Evolutionary conservation across 352 stramenopile species (phyloP).

Genomic region (Blastocystis sp.): DNA sequence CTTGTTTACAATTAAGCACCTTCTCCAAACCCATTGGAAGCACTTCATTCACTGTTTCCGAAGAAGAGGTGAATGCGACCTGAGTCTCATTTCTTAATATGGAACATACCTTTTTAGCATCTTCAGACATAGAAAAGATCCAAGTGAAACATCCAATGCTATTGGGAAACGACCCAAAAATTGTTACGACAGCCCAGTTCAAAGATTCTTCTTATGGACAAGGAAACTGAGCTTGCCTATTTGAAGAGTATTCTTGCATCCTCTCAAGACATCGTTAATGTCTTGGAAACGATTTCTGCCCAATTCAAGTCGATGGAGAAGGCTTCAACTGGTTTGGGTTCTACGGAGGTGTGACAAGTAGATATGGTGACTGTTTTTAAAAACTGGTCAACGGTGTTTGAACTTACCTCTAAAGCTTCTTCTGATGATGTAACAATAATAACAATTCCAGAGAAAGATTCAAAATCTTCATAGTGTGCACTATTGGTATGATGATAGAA

Average conservation of each 20-base stretch:
- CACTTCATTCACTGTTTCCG: not conserved
- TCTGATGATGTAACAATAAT: constrained; percentile 3
- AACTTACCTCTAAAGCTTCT: not conserved
- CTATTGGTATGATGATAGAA: not conserved
- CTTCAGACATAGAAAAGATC: not conserved
- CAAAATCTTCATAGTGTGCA: not conserved
- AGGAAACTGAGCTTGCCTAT: constrained; percentile 35
- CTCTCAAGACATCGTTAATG: constrained; percentile 28
- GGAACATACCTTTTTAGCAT: not conserved
- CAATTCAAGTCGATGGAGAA: constrained; percentile 53
- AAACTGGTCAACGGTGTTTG: constrained; percentile 44
- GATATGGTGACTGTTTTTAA: constrained; percentile 39
- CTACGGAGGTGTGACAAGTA: not conserved
- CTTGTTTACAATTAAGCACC: not conserved
- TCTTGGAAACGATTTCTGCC: constrained; percentile 14
- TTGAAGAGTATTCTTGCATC: constrained; percentile 38
- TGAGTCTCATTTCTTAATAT: constrained; percentile 8
- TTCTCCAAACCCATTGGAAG: not conserved
- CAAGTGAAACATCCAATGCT: too few relatives aligned
- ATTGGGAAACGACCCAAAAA: too few relatives aligned
- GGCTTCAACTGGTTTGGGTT: not conserved
- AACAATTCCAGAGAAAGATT: constrained; percentile 22
- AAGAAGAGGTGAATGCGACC: not conserved
- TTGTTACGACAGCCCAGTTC: not conserved
- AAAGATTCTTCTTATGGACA: constrained; percentile 26